Conservation (phyloP, 2,329 filamentous ascomycete species). For the Pseudohalonectria lignicola region DNA sequence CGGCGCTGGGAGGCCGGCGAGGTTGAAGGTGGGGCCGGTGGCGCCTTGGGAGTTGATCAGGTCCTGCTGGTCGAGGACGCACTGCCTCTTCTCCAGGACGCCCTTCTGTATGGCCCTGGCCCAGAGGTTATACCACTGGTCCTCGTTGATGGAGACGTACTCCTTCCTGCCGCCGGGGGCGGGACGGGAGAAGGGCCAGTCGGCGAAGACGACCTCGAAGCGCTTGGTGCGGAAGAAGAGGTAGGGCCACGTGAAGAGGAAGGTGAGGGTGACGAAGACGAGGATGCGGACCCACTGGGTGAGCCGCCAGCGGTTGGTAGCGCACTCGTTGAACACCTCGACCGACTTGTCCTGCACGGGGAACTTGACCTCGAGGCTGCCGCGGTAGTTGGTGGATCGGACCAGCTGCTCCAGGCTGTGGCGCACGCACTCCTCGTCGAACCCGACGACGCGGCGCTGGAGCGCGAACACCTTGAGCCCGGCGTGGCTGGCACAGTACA, state of each 20-base stretch:
- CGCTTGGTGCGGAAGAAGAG: conserved; percentile 56
- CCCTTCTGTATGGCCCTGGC: conserved; percentile 46
- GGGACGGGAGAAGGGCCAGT: conserved; percentile 45
- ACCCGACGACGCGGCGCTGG: conserved; percentile 42
- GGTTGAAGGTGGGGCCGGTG: conserved; percentile 23
- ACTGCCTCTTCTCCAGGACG: conserved; percentile 45
- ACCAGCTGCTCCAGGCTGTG: conserved; percentile 44
- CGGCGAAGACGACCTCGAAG: conserved; percentile 51
- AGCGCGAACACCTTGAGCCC: conserved; percentile 46
- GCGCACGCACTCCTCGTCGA: conserved; percentile 44
- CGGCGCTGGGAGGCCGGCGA: conserved; percentile 8
- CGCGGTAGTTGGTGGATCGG: conserved; percentile 55
- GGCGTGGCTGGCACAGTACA: conserved; percentile 48
- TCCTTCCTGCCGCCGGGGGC: conserved; percentile 22
- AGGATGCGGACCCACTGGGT: conserved; percentile 52
- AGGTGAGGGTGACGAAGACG: conserved; percentile 56
- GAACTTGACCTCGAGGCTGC: conserved; percentile 47
- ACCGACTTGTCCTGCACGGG: conserved; percentile 44
- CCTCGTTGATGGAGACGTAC: conserved; percentile 44
- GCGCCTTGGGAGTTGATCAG: conserved; percentile 30
- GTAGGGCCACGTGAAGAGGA: conserved; percentile 61
- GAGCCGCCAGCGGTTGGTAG: conserved; percentile 53
- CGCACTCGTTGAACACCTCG: conserved; percentile 52
- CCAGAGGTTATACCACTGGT: conserved; percentile 55
- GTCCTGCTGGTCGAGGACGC: conserved; percentile 45